Evolutionary conservation across 1,284 basidiomycete genomes (phyloP), one percentile per base, ranked within the genome.

Genomic region (Rhodofomes roseus): DNA sequence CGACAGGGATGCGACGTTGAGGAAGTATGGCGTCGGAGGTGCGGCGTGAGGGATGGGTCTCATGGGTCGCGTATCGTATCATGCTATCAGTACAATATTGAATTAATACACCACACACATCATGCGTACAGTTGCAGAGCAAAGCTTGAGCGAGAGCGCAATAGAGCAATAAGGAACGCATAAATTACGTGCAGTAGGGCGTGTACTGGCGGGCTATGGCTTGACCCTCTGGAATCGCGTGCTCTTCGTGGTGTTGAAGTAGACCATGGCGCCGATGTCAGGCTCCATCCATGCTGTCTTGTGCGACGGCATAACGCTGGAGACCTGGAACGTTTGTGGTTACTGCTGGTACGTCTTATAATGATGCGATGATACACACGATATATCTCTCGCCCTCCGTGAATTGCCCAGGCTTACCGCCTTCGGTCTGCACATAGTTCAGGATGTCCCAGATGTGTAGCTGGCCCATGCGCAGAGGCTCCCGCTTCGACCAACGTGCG

Each of bases 381-480:
- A 90, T 67, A 70, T 90, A 96, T 54, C 86, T 76, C 68, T 87
- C 83, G 0, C 91, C 91, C 29, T 82, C 79, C 36, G 79, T 74
- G 64, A 96, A 84, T 2, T 77, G 70, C 7, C 84, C 87, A 4
- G 79, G 74, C 11, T 76, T 76, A 31, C 70, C 77, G 8, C 77
- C 81, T 60, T 89, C 88, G 25, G 76, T 74, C 18, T 79, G 71
- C 0, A 75, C 75, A 23, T 90, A 66, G 9, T 75, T 77, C 4
- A 86, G 74, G 1, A 86, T 87, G 67, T 96, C 92, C 93, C 93
- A 96, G 0, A 95, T 82, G 0, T 90, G 95, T 53, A 97, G 66
- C 69, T 93, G 89, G 0, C 85, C 93, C 1, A 74, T 79, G 18
- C 92, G 82, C 59, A 78, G 77, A 4, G 80, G 76, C 16, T 81